Base-by-base conservation (phyloP, 495 filamentous ascomycete species). In the Penicillium maclennaniae region DNA sequence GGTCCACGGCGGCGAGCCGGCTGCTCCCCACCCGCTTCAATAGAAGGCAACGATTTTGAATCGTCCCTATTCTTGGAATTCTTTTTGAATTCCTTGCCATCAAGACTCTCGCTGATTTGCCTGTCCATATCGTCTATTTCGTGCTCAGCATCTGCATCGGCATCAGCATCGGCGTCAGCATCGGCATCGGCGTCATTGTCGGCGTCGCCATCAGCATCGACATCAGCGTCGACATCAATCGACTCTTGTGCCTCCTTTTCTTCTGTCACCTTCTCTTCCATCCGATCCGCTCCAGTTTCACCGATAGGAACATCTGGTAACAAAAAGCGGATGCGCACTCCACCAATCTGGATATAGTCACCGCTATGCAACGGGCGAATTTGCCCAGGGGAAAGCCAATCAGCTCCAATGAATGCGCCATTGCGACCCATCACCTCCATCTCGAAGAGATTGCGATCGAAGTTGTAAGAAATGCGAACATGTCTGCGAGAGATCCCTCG, bases 401-500 rank as follows among this genome's bases (percentile, higher is more conserved):
- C 79, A 31, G 87, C 87, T 45, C 96, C 87, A 43, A 89, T 82
- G 54, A 92, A 95, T 28, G 88, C 86, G 27, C 91, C 91, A 63
- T 96, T 97, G 58, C 85, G 82, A 46, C 92, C 91, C 60, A 92
- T 73, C 4, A 95, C 83, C 37, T 86, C 77, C 59, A 93, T 82
- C 62, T 95, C 86, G 54, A 92, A 98, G 14, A 85, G 67, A 48
- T 84, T 79, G 54, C 79, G 80, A 19, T 84, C 79, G 53, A 84
- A 84, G 60, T 92, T 91, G 67, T 89, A 97, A 12, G 82, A 69
- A 47, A 98, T 91, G 61, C 83, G 86, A 34, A 91, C 81, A 67
- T 98, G 93, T 62, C 87, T 78, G 37, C 92, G 81, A 6, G 92
- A 96, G 34, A 97, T 97, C 14, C 75, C 74, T 47, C 79, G 81